These are phyloP conservation scores for Hygrocybe coccinea DNA, from an alignment of 768 basidiomycete species.

Conservation along the genomic window DNA sequence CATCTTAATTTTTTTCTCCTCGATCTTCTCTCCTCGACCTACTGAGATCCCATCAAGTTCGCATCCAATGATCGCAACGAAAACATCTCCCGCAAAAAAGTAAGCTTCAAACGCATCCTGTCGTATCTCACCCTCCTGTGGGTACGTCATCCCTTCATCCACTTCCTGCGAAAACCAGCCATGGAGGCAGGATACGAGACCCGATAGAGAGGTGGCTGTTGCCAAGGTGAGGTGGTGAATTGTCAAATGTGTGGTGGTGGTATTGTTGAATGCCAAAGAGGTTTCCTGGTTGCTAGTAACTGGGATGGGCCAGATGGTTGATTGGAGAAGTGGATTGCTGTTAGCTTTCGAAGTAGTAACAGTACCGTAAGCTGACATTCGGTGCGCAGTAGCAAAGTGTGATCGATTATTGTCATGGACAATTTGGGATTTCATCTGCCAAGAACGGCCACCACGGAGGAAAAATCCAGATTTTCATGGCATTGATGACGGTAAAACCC, in stretches of 20 bases:
- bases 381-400: neutral
- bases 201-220: conserved; percentile 37
- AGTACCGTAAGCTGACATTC: conserved; percentile 11
- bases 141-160: conserved; percentile 75
- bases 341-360: conserved; percentile 1
- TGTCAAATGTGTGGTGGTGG: conserved; percentile 28
- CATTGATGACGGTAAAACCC: no score
- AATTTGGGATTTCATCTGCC: no score
- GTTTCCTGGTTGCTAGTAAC: no score
- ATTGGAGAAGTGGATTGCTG: neutral
- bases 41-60: conserved; percentile 8
- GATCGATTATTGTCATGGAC: neutral
- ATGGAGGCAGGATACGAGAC: conserved; percentile 57
- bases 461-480: no score
- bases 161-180: conserved; percentile 67
- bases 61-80: conserved; percentile 53
- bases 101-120: conserved; percentile 61
- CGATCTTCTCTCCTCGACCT: conserved; percentile 21
- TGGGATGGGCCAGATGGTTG: conserved; percentile 9
- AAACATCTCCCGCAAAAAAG: conserved; percentile 73
- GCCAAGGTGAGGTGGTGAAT: conserved; percentile 49
- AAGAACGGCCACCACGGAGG: no score
- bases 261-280: neutral
- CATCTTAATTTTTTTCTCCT: conserved; percentile 20
- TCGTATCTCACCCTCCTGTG: conserved; percentile 63